A percentile compares a stretch with the other conserved stretches of the same genome.
phyloP scores from a whole-genome alignment of 169 alveolate genomes.

The Cryptosporidium ryanae region DNA sequence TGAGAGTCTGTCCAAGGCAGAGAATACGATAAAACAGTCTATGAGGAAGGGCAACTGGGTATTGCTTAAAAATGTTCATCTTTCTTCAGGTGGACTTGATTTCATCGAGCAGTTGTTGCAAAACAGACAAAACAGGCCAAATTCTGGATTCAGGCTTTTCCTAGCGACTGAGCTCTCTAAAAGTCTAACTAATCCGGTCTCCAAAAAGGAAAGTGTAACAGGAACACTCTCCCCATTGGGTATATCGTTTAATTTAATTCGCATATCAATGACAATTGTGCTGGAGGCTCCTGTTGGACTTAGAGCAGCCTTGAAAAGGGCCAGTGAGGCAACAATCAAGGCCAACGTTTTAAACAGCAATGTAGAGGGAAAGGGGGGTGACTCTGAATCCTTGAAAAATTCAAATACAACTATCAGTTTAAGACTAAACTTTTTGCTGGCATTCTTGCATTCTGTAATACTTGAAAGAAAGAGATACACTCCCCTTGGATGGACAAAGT shows the following conservation, averaged over 20 bases:
- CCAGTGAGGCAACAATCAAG: constrained; percentile 84
- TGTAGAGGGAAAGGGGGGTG: constrained; percentile 1
- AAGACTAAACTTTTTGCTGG: constrained; percentile 90
- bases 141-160: constrained; percentile 93
- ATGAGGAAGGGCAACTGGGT: constrained; percentile 97
- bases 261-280: constrained; percentile 93
- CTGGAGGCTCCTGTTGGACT: constrained; percentile 98
- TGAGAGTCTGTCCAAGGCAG: constrained; percentile 95
- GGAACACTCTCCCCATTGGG: constrained; percentile 49
- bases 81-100: constrained; percentile 95
- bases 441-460: constrained; percentile 97
- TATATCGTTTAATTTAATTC: constrained; percentile 91
- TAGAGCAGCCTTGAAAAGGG: constrained; percentile 91
- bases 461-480: constrained; percentile 96
- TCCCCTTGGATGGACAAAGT: constrained; percentile 97
- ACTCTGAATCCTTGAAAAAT: constrained; percentile 52
- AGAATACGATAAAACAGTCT: constrained; percentile 90
- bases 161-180: constrained; percentile 97
- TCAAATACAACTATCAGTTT: constrained; percentile 39
- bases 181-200: constrained; percentile 76
- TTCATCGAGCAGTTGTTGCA: constrained; percentile 93
- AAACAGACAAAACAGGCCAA: constrained; percentile 85
- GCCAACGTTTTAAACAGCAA: constrained; percentile 72
- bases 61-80: constrained; percentile 96
- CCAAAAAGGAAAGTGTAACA: neutral